Conservation (phyloP, 2,329 filamentous ascomycete genomes). For the Alternaria solani region DNA sequence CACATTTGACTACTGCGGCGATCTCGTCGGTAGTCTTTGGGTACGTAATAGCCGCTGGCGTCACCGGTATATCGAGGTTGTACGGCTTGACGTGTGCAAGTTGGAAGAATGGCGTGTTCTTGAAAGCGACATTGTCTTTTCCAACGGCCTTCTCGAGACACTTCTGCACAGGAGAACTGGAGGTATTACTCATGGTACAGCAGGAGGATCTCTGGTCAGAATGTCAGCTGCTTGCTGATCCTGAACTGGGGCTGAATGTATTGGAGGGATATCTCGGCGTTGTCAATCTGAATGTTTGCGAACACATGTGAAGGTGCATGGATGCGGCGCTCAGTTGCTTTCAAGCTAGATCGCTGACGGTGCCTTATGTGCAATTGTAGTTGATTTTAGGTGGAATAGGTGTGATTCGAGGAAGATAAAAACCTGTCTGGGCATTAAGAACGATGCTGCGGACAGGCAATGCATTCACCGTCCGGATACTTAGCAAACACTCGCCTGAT, state of each 20-base stretch:
- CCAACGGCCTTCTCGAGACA: slow-evolving; percentile 43
- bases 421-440: neutral
- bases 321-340: neutral
- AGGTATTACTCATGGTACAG: slow-evolving; percentile 40
- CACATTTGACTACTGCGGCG: slow-evolving; percentile 66
- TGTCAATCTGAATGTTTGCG: neutral
- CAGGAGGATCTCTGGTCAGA: neutral
- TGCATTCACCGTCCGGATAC: neutral
- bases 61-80: slow-evolving; percentile 48
- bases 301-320: neutral
- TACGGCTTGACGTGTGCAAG: slow-evolving; percentile 47
- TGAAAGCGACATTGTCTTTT: slow-evolving; percentile 33
- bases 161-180: slow-evolving; percentile 37
- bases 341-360: neutral
- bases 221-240: neutral
- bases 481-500: slow-evolving; percentile 9
- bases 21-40: slow-evolving; percentile 63
- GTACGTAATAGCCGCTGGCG: slow-evolving; percentile 65
- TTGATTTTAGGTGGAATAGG: neutral
- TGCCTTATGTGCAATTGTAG: neutral
- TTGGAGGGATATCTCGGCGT: neutral
- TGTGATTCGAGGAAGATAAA: neutral
- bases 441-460: neutral
- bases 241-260: neutral
- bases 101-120: slow-evolving; percentile 39